A percentile compares a stretch with the other conserved stretches of the same genome.
These are phyloP conservation scores for Ricinus communis DNA, from an alignment of 345 rosid species.

Conservation along the genomic window DNA sequence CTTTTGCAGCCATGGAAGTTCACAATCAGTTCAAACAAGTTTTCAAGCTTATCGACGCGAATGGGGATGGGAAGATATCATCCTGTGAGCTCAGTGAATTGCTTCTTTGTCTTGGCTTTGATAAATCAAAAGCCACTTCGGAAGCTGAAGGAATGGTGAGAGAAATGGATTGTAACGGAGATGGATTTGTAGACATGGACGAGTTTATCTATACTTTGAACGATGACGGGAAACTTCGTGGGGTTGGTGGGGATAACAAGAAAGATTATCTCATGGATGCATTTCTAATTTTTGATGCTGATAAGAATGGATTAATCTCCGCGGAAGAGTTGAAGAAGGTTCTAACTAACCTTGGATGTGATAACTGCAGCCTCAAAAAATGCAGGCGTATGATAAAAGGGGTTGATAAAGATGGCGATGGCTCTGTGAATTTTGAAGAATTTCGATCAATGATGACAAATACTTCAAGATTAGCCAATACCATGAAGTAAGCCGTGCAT, in stretches of 20 bases:
- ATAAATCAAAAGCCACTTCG: conserved; percentile 25
- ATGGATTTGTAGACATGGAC: conserved; percentile 44
- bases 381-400: conserved; percentile 50
- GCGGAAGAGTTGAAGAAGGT: conserved; percentile 45
- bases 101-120: conserved; percentile 35
- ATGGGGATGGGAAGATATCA: conserved; percentile 54
- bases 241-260: neutral
- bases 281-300: conserved; percentile 41
- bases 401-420: conserved; percentile 49
- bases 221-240: too few species aligned
- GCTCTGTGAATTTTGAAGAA: conserved; percentile 51
- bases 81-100: conserved; percentile 40
- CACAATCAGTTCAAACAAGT: conserved; percentile 40
- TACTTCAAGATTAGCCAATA: too few species aligned
- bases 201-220: conserved; percentile 36
- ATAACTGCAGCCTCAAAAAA: conserved; percentile 35
- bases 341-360: conserved; percentile 32
- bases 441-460: conserved; percentile 47
- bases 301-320: conserved; percentile 49
- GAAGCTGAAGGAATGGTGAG: conserved; percentile 43
- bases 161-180: conserved; percentile 50
- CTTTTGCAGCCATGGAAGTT: conserved; percentile 38
- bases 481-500: too few species aligned
- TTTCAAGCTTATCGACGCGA: conserved; percentile 44
- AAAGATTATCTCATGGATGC: conserved; percentile 44